phyloP scores from a whole-genome alignment of 192 early-diverging fungal genomes.

The Backusella liffmaniae region DNA sequence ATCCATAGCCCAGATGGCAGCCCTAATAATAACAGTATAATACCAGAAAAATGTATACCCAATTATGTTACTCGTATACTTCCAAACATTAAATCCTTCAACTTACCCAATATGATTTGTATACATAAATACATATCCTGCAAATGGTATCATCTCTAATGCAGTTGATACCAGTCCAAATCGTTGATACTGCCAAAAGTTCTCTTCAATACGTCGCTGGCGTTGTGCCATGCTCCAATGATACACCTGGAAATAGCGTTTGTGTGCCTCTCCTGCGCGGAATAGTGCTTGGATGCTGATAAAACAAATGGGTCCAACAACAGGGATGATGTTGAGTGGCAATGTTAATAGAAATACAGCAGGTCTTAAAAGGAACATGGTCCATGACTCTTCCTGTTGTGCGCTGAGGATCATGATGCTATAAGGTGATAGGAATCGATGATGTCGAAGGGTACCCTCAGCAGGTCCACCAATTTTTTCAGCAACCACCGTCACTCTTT shows the following conservation, averaged over 20 bases:
- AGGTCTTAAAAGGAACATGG: background rate
- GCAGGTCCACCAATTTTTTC: background rate
- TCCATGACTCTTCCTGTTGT: background rate
- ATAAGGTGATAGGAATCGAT: constrained; percentile 1
- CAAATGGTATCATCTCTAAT: constrained; percentile 46
- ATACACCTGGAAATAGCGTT: constrained; percentile 46
- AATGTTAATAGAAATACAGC: constrained; percentile 39
- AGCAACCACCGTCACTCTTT: background rate
- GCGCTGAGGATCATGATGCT: constrained; percentile 8
- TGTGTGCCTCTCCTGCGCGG: constrained; percentile 37
- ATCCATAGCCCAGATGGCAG: constrained; percentile 9
- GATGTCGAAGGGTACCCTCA: background rate
- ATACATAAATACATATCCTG: constrained; percentile 47
- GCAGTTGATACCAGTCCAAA: constrained; percentile 47
- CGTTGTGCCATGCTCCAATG: constrained; percentile 35
- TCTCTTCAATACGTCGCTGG: constrained; percentile 31
- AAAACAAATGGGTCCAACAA: constrained; percentile 40
- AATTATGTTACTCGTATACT: too few species aligned
- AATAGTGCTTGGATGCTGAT: constrained; percentile 41
- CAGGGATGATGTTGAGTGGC: constrained; percentile 44
- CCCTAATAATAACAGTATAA: constrained; percentile 5
- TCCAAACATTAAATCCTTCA: background rate
- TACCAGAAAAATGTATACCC: background rate
- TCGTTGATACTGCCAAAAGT: constrained; percentile 36
- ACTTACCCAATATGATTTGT: constrained; percentile 52